Evolutionary conservation across 2,329 filamentous ascomycete species (phyloP), one percentile per base, ranked within the genome.

Genomic region (Orbilia javanica): DNA sequence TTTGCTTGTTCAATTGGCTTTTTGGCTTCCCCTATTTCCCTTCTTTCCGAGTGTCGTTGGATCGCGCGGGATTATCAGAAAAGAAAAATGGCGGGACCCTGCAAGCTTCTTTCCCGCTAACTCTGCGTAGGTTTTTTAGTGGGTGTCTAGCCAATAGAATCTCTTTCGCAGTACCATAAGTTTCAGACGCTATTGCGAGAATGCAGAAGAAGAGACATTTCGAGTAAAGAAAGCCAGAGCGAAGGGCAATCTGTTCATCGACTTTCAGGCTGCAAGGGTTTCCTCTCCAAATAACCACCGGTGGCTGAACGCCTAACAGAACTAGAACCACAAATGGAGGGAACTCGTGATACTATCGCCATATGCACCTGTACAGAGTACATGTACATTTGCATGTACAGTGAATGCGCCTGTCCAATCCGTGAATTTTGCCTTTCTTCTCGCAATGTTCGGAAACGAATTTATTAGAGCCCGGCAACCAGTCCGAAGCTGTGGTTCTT

Each of bases 21-120:
- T 18, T 60, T 50, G 36, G 42, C 10, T 60, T 29, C 69, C 69
- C 69, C 69, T 73, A 73, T 73, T 73, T 72, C 63, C 57, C 64
- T 57, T 73, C 64, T 73, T 73, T 65, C 50, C 55, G 55, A 42
- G 3, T 10, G 39, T 65, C 48, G 63, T 60, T 73, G 63, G 70
- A 68, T 46, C 31, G 25, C 36, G 53, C 62, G 70, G 62, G 67
- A 60, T 60, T 60, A 34, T 60, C 31, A 63, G 63, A 60, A 39
- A 22, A 50, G 11, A 3, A 48, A 48, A 48, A 22, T 7, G 44
- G 44, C 53, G 55, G 29, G 46, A 46, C 27, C 60, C 50, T 48
- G 31, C 29, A 27, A 22, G 29, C 22, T 44, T 18, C n/a, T 22
- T 60, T 27, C 53, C 44, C 62, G 50, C 50, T 31, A 57, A 39